Evolutionary conservation across 108 stramenopile species (phyloP).

Genomic region (Ochromonas danica): DNA sequence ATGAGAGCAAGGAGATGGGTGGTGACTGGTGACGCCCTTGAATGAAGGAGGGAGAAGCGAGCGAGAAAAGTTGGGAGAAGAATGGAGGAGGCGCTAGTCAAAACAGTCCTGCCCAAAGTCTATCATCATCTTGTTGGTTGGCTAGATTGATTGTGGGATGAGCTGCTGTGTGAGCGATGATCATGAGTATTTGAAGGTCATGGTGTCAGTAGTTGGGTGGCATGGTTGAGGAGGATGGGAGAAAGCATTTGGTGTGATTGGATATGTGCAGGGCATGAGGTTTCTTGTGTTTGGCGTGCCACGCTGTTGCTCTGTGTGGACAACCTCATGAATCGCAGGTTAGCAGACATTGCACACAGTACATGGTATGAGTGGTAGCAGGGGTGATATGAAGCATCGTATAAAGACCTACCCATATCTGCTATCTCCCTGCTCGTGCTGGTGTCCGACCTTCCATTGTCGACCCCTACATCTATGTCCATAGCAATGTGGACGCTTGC

Average conservation of each 20-base stretch:
- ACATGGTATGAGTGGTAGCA: conserved; percentile 9
- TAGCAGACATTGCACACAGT: conserved; percentile 10
- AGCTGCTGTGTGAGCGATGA: conserved; percentile 13
- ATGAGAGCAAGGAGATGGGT: conserved; percentile 9
- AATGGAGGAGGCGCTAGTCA: conserved; percentile 9
- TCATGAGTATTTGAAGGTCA: conserved; percentile 16
- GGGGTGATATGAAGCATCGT: conserved; percentile 5
- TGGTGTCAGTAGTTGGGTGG: no score
- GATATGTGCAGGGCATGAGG: conserved; percentile 14
- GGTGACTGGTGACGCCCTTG: conserved; percentile 5
- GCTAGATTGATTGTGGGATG: no score
- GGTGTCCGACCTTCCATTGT: conserved; percentile 85
- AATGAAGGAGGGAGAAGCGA: conserved; percentile 14
- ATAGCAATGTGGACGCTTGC: conserved; percentile 74
- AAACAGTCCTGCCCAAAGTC: no score
- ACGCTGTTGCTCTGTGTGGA: conserved; percentile 13
- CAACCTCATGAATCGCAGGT: conserved; percentile 14
- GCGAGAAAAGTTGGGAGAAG: no score
- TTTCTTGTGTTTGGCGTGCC: no score
- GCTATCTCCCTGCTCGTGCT: conserved; percentile 90
- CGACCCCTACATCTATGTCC: conserved; percentile 86
- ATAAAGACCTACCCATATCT: conserved; percentile 67
- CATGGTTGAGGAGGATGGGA: no score
- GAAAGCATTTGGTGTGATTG: conserved; percentile 5
- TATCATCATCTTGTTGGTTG: conserved; percentile 9